Evolutionary conservation across 768 basidiomycete genomes (phyloP).

Genomic region (Tricholoma saponaceum): DNA sequence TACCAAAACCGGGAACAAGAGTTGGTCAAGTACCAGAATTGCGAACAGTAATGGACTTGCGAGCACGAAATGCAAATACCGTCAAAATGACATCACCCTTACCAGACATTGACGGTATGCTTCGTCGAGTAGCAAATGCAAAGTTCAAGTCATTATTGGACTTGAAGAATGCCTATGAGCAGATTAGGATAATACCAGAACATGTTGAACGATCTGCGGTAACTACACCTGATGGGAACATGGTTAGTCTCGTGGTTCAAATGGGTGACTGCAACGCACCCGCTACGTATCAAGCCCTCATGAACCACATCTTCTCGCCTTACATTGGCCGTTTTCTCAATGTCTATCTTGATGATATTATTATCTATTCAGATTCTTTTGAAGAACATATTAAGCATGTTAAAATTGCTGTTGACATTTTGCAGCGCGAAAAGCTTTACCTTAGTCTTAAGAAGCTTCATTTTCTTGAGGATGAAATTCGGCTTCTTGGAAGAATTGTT

Average conservation of each 20-base stretch:
- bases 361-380: constrained; percentile 33
- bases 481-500: constrained; percentile 31
- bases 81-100: too few relatives aligned
- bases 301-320: constrained; percentile 19
- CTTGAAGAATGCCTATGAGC: background rate
- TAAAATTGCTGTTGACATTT: constrained; percentile 18
- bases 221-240: too few relatives aligned
- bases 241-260: too few relatives aligned
- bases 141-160: too few relatives aligned
- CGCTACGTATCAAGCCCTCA: too few relatives aligned
- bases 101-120: too few relatives aligned
- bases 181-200: constrained; percentile 29
- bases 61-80: too few relatives aligned
- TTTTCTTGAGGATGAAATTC: constrained; percentile 23
- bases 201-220: too few relatives aligned
- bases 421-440: constrained; percentile 25
- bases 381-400: constrained; percentile 31
- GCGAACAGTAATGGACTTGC: constrained; percentile 24
- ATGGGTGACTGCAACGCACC: too few relatives aligned
- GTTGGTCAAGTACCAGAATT: background rate
- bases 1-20: background rate
- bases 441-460: too few relatives aligned
- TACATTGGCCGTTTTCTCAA: constrained; percentile 21
- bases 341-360: constrained; percentile 37
- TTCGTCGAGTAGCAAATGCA: too few relatives aligned